Percentiles rank a stretch among this genome's conserved stretches.
These are phyloP conservation scores for Annona squamosa DNA, from an alignment of 164 flowering plant genomes.

Conservation along the genomic window DNA sequence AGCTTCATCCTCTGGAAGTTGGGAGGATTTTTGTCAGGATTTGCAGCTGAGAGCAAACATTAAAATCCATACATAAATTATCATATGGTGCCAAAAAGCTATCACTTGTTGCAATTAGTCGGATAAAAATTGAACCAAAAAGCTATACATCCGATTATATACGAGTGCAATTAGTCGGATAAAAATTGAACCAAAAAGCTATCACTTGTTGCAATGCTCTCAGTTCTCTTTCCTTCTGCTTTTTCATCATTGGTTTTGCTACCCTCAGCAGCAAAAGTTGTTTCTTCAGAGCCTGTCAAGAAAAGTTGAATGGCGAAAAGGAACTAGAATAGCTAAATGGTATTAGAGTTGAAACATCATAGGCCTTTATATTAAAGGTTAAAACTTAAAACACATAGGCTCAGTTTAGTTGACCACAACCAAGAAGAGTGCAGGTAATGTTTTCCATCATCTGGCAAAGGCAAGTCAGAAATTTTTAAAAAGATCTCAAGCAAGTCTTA, in stretches of 20 bases:
- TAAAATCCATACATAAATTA: not conserved
- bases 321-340: not conserved
- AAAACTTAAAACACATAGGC: not conserved
- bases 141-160: not conserved
- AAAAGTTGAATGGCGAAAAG: slow-evolving; percentile 3
- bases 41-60: no score
- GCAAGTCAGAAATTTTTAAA: not conserved
- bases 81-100: not conserved
- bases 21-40: not conserved
- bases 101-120: not conserved
- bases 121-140: not conserved
- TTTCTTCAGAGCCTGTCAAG: slow-evolving; percentile 58
- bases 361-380: no score
- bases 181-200: not conserved
- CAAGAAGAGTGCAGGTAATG: not conserved
- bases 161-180: not conserved
- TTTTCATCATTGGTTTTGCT: slow-evolving; percentile 63
- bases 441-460: not conserved
- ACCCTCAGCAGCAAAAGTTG: slow-evolving; percentile 63
- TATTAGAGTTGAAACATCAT: no score
- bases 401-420: not conserved
- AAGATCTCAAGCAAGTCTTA: not conserved
- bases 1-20: slow-evolving; percentile 36
- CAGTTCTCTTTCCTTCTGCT: slow-evolving; percentile 62
- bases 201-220: slow-evolving; percentile 60